Evolutionary conservation across 805 yeast genomes (phyloP).

Genomic region (Lachancea sp.): DNA sequence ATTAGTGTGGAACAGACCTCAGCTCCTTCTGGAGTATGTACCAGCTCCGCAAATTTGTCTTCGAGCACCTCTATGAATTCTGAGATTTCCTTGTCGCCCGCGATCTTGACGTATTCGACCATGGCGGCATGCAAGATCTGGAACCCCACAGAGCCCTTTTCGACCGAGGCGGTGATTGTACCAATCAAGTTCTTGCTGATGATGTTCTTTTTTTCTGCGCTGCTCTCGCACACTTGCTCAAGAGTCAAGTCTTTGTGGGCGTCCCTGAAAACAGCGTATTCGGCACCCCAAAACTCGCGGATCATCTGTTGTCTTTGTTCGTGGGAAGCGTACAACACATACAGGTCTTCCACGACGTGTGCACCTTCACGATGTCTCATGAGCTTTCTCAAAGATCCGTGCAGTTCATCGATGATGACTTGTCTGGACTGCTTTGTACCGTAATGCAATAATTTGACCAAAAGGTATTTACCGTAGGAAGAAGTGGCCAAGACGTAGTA

Average conservation of each 20-base stretch:
- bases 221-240: constrained; percentile 56
- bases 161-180: constrained; percentile 84
- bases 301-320: constrained; percentile 87
- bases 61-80: constrained; percentile 77
- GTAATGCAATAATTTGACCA: constrained; percentile 84
- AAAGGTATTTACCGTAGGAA: constrained; percentile 85
- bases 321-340: constrained; percentile 72
- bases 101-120: constrained; percentile 76
- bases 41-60: constrained; percentile 90
- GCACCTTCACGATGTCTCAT: constrained; percentile 99
- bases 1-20: constrained; percentile 81
- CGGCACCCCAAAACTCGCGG: constrained; percentile 95
- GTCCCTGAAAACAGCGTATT: constrained; percentile 84
- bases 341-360: constrained; percentile 90
- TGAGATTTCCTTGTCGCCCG: constrained; percentile 58
- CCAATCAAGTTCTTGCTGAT: constrained; percentile 70
- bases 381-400: constrained; percentile 82
- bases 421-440: constrained; percentile 80
- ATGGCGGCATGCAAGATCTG: constrained; percentile 93
- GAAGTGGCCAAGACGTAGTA: constrained; percentile 82
- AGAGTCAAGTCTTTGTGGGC: constrained; percentile 58
- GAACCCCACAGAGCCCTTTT: constrained; percentile 94
- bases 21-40: constrained; percentile 91
- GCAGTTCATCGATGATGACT: constrained; percentile 71
- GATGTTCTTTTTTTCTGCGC: constrained; percentile 70